These are phyloP conservation scores for Aureobasidium sp. DNA, from an alignment of 2,329 filamentous ascomycete genomes.

Conservation along the genomic window DNA sequence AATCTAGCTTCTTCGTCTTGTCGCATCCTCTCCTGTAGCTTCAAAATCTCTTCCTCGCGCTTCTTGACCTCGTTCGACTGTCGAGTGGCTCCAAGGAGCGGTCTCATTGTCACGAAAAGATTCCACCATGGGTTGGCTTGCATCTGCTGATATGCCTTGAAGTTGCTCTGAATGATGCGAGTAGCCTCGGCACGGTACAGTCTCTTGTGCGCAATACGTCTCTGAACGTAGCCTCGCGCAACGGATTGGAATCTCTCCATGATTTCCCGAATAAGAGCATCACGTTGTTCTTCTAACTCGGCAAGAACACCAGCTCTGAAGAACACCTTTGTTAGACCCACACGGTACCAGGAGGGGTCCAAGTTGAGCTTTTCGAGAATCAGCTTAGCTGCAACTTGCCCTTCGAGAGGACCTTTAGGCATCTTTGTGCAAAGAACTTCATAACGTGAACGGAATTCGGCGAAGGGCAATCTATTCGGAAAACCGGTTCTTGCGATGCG, in stretches of 20 bases:
- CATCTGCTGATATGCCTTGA: constrained; percentile 83
- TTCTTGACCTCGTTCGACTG: constrained; percentile 92
- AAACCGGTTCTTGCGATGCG: constrained; percentile 95
- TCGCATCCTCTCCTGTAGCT: constrained; percentile 76
- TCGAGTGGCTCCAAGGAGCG: constrained; percentile 82
- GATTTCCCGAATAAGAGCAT: constrained; percentile 86
- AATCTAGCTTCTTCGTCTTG: constrained; percentile 67
- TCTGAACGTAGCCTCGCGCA: constrained; percentile 80
- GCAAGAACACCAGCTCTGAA: constrained; percentile 94
- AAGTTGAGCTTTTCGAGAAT: constrained; percentile 87
- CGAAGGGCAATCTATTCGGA: constrained; percentile 84
- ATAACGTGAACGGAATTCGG: constrained; percentile 91
- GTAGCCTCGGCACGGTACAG: constrained; percentile 93
- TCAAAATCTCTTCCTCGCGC: constrained; percentile 85
- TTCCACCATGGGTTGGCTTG: constrained; percentile 97
- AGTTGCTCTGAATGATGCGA: constrained; percentile 88
- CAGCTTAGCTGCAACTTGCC: constrained; percentile 73
- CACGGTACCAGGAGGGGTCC: constrained; percentile 79
- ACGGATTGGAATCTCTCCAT: constrained; percentile 90
- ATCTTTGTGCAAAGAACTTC: constrained; percentile 86
- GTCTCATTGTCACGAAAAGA: constrained; percentile 89
- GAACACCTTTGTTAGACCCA: constrained; percentile 95
- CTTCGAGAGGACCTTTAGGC: constrained; percentile 85
- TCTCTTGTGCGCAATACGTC: constrained; percentile 83
- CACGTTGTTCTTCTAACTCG: constrained; percentile 91